phyloP scores from a whole-genome alignment of 2,329 filamentous ascomycete species.

The Corinectria fuckeliana region DNA sequence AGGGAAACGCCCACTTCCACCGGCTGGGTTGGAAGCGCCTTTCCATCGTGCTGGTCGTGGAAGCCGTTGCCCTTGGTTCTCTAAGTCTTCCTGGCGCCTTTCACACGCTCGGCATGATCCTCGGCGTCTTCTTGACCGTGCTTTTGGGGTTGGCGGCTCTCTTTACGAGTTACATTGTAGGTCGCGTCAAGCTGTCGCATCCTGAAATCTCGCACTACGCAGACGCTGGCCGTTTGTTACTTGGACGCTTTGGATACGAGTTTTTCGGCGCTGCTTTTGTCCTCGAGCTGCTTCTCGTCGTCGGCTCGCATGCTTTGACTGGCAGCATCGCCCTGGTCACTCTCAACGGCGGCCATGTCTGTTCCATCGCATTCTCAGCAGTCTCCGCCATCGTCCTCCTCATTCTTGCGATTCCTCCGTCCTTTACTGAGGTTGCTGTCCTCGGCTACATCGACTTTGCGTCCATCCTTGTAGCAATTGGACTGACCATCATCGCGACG shows the following conservation, averaged over 20 bases:
- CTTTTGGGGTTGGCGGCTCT: constrained; percentile 6
- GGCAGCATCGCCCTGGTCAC: constrained; percentile 20
- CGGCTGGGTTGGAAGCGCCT: constrained; percentile 19
- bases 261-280: constrained; percentile 15
- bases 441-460: constrained; percentile 20
- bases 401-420: constrained; percentile 19
- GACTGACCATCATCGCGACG: constrained; percentile 18
- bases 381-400: constrained; percentile 19
- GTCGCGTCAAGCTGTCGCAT: constrained; percentile 14
- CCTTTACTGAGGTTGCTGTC: constrained; percentile 18
- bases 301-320: constrained; percentile 19
- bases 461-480: constrained; percentile 18
- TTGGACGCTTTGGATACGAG: constrained; percentile 8
- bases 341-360: constrained; percentile 19
- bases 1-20: constrained; percentile 20
- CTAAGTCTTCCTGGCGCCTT: constrained; percentile 19
- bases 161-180: constrained; percentile 20
- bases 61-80: constrained; percentile 18
- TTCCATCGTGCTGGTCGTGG: constrained; percentile 15
- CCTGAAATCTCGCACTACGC: constrained; percentile 17
- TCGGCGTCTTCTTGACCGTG: constrained; percentile 12
- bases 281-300: constrained; percentile 16
- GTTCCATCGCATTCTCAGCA: constrained; percentile 18
- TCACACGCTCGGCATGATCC: constrained; percentile 16
- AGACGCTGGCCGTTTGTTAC: constrained; percentile 17